Evolutionary conservation across 306 rosid species (phyloP), one percentile per base, ranked within the genome.

Genomic region (Ormosia emarginata): DNA sequence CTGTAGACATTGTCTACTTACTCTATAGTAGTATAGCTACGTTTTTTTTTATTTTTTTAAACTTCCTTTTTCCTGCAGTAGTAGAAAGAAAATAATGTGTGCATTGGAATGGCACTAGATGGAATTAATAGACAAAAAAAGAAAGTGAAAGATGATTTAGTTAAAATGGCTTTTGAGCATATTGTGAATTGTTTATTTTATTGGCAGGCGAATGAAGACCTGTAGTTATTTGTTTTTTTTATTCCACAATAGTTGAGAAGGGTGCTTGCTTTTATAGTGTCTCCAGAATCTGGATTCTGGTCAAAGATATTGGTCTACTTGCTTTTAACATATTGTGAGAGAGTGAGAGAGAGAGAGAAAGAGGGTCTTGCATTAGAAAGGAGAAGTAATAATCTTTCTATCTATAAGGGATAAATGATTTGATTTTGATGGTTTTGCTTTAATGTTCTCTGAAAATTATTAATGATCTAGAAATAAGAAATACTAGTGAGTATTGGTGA

Each of bases 291-390:
- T 29, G 49, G 88, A 71, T 77, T 67, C 78, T 84, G 86, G 92
- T 89, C 89, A 89, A 89, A 89, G 87, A 85, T 82, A 81, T 77
- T 67, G 87, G 81, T 84, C 88, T 59, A 33, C 76, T 74, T 69
- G 67, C 86, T 80, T 78, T 84, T 65, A 10, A 33, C 49, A 58
- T 55, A 37, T 67, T n/a, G 50, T 4, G 13, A 39, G 71, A 64
- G 12, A 64, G 3, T 37, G 77, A 57, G 18, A 75, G 62, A 78
- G 44, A 68, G 36, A 6, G 34, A 64, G 4, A 10, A 59, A 64
- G 14, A 30, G 33, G 6, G 46, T 78, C 8, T 71, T 70, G 52
- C 49, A 78, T 73, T 47, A 66, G 55, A 69, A 68, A 83, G 56
- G 24, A 24, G 24, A 24, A 74, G 32, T 24, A 40, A 73, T 64